These are phyloP conservation scores for Ophiostoma angusticollis DNA, from an alignment of 2,329 filamentous ascomycete species.

Conservation along the genomic window DNA sequence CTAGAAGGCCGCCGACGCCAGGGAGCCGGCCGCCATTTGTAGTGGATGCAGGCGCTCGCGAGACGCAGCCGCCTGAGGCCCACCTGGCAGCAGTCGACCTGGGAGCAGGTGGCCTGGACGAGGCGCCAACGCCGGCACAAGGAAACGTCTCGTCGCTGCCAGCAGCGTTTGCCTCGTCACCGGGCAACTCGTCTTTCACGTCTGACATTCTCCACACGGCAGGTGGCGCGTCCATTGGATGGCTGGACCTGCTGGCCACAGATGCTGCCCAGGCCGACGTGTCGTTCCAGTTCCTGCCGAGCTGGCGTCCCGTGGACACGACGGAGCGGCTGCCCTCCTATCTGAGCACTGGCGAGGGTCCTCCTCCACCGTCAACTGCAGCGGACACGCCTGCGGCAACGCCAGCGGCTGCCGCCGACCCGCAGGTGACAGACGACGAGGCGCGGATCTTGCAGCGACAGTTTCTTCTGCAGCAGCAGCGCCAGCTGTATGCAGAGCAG, in stretches of 20 bases:
- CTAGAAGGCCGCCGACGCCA: too few species aligned
- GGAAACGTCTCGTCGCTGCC: too few species aligned
- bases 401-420: too few species aligned
- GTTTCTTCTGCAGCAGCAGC: neutral
- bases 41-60: too few species aligned
- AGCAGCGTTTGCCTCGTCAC: neutral
- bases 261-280: conserved; percentile 22
- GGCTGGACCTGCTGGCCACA: conserved; percentile 20
- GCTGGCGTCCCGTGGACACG: neutral
- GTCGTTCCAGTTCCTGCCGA: conserved; percentile 14
- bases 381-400: too few species aligned
- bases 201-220: conserved; percentile 18
- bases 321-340: too few species aligned
- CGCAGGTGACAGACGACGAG: neutral
- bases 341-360: neutral
- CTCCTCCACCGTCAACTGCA: too few species aligned
- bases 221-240: conserved; percentile 20
- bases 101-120: neutral
- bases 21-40: too few species aligned
- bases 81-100: neutral
- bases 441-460: neutral
- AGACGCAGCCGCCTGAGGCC: too few species aligned
- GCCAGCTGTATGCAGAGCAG: neutral
- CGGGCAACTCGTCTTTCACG: conserved; percentile 7
- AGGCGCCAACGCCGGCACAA: neutral